Evolutionary conservation across 2,329 filamentous ascomycete genomes (phyloP).

Genomic region (Beauveria australis): DNA sequence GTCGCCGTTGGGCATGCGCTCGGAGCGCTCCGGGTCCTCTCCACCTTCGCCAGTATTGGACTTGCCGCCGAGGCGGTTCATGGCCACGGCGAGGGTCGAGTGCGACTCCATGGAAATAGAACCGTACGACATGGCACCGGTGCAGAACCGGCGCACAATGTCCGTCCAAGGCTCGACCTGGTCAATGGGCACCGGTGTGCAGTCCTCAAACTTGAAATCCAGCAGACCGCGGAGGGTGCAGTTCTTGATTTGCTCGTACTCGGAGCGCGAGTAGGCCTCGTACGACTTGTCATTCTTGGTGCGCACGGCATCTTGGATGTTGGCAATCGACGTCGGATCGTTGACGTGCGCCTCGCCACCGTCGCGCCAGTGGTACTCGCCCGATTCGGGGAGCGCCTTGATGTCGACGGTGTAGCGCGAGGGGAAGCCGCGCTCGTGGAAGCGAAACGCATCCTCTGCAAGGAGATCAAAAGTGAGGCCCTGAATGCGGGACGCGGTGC

Average conservation of each 20-base stretch:
- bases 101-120: conserved; percentile 99
- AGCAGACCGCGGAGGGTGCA: conserved; percentile 91
- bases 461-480: conserved; percentile 91
- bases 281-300: conserved; percentile 99
- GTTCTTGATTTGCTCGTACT: conserved; percentile 94
- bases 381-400: conserved; percentile 79
- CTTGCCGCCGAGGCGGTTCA: conserved; percentile 94
- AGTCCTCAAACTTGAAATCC: conserved; percentile 91
- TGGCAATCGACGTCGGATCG: conserved; percentile 88
- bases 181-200: conserved; percentile 79
- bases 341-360: conserved; percentile 94
- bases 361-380: conserved; percentile 97
- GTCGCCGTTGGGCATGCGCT: conserved; percentile 81
- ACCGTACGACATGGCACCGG: conserved; percentile 96
- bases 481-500: conserved; percentile 88
- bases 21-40: conserved; percentile 85
- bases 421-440: conserved; percentile 90
- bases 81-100: conserved; percentile 88
- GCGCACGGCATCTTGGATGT: conserved; percentile 92
- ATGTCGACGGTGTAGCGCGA: conserved; percentile 68
- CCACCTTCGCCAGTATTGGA: conserved; percentile 97
- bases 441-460: conserved; percentile 86
- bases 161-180: conserved; percentile 98
- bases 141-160: conserved; percentile 92
- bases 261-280: conserved; percentile 86